A percentile compares a stretch with the other conserved stretches of the same genome.
Evolutionary conservation across 305 asterid genomes (phyloP).

Genomic region (Fraxinus sp.): DNA sequence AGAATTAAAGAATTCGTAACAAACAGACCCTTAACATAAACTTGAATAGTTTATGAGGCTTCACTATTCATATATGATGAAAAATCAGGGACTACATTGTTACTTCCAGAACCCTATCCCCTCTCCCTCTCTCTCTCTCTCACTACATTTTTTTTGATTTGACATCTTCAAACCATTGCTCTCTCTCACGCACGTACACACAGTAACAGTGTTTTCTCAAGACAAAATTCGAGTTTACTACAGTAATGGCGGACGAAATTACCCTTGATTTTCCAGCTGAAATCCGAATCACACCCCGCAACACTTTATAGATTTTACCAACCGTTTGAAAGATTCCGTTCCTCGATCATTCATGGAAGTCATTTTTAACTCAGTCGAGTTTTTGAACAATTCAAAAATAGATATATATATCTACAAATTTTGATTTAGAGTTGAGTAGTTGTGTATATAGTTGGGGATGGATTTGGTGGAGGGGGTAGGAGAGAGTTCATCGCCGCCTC

Average conservation of each 20-base stretch:
- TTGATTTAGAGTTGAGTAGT: too few species aligned
- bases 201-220: slow-evolving; percentile 6
- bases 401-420: too few species aligned
- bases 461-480: too few species aligned
- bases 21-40: not conserved
- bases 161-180: not conserved
- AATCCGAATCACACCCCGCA: slow-evolving; percentile 23
- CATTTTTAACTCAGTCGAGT: too few species aligned
- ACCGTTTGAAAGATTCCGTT: slow-evolving; percentile 38
- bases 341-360: too few species aligned
- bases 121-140: too few species aligned
- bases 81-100: not conserved
- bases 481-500: too few species aligned
- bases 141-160: too few species aligned
- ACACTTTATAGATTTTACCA: slow-evolving; percentile 39
- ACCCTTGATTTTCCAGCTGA: slow-evolving; percentile 21
- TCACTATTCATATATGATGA: not conserved
- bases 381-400: too few species aligned
- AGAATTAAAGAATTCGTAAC: too few species aligned
- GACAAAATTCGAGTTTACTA: slow-evolving; percentile 25
- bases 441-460: too few species aligned
- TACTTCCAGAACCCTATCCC: too few species aligned
- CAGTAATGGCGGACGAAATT: slow-evolving; percentile 45
- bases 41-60: not conserved
- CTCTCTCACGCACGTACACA: slow-evolving; percentile 19